phyloP scores from a whole-genome alignment of 2,329 filamentous ascomycete genomes.

The Aspergillus ibericus region DNA sequence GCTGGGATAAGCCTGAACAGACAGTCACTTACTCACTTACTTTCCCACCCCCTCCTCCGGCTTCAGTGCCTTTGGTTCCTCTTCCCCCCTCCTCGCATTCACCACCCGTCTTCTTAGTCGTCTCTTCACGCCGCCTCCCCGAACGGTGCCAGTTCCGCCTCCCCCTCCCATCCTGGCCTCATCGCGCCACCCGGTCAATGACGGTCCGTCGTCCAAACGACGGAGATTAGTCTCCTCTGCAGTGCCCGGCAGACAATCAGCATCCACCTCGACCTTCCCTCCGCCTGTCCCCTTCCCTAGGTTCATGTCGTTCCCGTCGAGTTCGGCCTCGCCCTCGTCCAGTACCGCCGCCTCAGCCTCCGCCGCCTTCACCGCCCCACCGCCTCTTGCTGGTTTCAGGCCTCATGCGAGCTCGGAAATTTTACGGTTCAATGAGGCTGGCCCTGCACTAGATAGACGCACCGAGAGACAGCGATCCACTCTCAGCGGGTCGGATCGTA shows the following conservation, averaged over 20 bases:
- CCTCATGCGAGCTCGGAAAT: constrained; percentile 19
- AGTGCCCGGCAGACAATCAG: constrained; percentile 13
- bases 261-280: constrained; percentile 5
- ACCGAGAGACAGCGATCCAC: constrained; percentile 23
- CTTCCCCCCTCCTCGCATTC: neutral
- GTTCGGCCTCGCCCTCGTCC: constrained; percentile 17
- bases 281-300: neutral
- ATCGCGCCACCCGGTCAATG: constrained; percentile 33
- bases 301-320: constrained; percentile 29
- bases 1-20: neutral
- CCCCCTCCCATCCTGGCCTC: constrained; percentile 22
- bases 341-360: constrained; percentile 11
- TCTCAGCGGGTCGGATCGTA: constrained; percentile 37
- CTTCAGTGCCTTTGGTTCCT: neutral
- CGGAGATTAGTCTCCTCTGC: constrained; percentile 36
- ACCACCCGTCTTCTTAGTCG: no score
- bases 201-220: constrained; percentile 31
- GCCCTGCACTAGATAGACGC: constrained; percentile 17
- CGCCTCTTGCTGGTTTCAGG: constrained; percentile 8
- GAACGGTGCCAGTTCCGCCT: neutral
- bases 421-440: constrained; percentile 17
- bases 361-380: constrained; percentile 10
- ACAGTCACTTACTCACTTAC: neutral
- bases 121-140: no score
- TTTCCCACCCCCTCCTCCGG: neutral